These are phyloP conservation scores for Tulasnella sp. DNA, from an alignment of 768 basidiomycete genomes.

Conservation along the genomic window DNA sequence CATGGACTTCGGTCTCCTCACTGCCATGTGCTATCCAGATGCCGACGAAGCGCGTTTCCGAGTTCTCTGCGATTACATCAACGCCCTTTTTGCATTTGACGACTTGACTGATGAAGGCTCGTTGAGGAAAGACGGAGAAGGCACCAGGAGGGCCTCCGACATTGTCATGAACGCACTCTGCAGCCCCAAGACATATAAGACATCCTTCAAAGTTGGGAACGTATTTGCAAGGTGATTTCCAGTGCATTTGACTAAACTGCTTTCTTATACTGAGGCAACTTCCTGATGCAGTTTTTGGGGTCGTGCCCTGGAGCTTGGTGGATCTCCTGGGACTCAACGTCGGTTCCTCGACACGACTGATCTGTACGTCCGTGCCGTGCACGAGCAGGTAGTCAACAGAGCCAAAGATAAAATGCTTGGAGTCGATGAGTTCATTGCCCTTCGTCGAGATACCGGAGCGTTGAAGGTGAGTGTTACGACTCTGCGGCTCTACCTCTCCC, in stretches of 20 bases:
- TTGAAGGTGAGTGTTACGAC: conserved; percentile 7
- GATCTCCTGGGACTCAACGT: conserved; percentile 5
- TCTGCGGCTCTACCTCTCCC: no score
- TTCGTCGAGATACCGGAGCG: conserved; percentile 28
- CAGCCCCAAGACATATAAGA: background rate
- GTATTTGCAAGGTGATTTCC: conserved; percentile 2
- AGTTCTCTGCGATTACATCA: conserved; percentile 19
- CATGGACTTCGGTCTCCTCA: conserved; percentile 15
- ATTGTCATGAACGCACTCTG: conserved; percentile 13
- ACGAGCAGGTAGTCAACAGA: conserved; percentile 28
- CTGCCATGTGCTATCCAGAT: conserved; percentile 19
- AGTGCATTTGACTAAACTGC: background rate
- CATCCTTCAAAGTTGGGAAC: conserved; percentile 15
- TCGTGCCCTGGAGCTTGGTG: conserved; percentile 6
- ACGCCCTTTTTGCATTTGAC: conserved; percentile 20
- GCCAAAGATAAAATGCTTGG: conserved; percentile 19
- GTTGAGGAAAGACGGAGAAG: conserved; percentile 19
- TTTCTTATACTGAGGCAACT: background rate
- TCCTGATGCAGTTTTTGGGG: conserved; percentile 18
- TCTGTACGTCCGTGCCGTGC: conserved; percentile 26
- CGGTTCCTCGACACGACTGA: conserved; percentile 27
- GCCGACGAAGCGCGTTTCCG: conserved; percentile 18
- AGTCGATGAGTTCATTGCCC: conserved; percentile 27
- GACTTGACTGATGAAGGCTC: conserved; percentile 21
- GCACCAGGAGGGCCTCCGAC: conserved; percentile 1